Percentiles rank a stretch among this genome's conserved stretches.
phyloP scores from a whole-genome alignment of 1,139 yeast species.

The Candida glucosophila region DNA sequence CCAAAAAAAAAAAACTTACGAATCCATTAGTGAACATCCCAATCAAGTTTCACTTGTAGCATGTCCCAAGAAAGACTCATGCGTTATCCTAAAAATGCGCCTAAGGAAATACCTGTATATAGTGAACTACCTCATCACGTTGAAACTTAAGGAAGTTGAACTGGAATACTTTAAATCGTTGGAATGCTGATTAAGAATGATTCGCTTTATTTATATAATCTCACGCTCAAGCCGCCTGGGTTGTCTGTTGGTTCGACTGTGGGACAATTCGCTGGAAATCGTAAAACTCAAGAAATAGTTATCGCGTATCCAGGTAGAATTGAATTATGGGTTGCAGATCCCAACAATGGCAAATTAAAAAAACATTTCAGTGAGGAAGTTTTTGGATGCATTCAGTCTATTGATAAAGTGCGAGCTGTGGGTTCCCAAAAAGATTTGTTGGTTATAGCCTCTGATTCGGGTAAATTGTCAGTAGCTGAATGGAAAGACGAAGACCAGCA shows the following conservation, averaged over 20 bases:
- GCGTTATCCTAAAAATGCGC: too few relatives aligned
- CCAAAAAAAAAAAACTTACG: too few relatives aligned
- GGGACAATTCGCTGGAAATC: slow-evolving; percentile 59
- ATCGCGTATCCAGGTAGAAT: slow-evolving; percentile 47
- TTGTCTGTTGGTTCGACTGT: slow-evolving; percentile 45
- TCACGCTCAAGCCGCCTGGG: slow-evolving; percentile 54
- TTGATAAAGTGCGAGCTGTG: slow-evolving; percentile 42
- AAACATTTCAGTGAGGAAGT: slow-evolving; percentile 35
- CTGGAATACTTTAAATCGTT: slow-evolving; percentile 1
- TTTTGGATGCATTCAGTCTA: slow-evolving; percentile 52
- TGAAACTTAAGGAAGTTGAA: not conserved
- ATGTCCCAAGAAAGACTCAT: too few relatives aligned
- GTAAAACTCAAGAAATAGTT: slow-evolving; percentile 56
- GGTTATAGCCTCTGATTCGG: slow-evolving; percentile 76
- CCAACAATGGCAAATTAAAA: slow-evolving; percentile 47
- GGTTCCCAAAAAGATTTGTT: slow-evolving; percentile 51
- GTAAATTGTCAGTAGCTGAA: slow-evolving; percentile 54
- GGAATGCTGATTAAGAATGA: slow-evolving; percentile 15
- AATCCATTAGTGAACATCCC: too few relatives aligned
- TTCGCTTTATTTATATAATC: slow-evolving; percentile 52
- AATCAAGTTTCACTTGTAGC: too few relatives aligned
- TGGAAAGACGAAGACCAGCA: slow-evolving; percentile 27
- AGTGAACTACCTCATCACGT: not conserved
- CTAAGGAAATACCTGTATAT: too few relatives aligned
- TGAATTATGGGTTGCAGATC: slow-evolving; percentile 45